A percentile compares a stretch with the other conserved stretches of the same genome.
Conservation (phyloP, 1,284 basidiomycete genomes). For the Puccinia hordei region DNA sequence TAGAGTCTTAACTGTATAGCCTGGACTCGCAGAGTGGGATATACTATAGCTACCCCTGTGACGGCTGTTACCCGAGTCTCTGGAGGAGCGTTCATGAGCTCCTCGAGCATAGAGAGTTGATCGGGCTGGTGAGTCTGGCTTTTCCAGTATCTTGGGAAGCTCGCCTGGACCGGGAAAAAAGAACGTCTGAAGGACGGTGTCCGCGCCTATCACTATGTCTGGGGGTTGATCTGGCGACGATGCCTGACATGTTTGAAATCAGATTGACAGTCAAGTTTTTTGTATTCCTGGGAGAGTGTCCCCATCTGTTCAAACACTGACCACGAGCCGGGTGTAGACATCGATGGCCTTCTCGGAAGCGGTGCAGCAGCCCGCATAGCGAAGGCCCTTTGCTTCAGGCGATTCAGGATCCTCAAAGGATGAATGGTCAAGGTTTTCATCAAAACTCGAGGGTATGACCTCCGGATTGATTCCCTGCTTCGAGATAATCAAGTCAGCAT, state of each 20-base stretch:
- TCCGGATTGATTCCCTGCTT: constrained; percentile 41
- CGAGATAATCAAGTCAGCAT: not conserved
- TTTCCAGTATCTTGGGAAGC: constrained; percentile 52
- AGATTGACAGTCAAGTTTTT: constrained; percentile 52
- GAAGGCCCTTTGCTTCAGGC: constrained; percentile 54
- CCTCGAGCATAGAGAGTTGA: constrained; percentile 37
- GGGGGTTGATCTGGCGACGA: constrained; percentile 54
- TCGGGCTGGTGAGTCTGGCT: constrained; percentile 53
- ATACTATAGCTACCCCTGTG: constrained; percentile 25
- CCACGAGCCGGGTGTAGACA: constrained; percentile 53
- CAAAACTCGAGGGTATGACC: constrained; percentile 19
- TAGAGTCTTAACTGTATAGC: constrained; percentile 29
- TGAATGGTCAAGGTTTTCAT: constrained; percentile 33
- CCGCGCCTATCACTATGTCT: constrained; percentile 54
- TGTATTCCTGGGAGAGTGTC: constrained; percentile 28
- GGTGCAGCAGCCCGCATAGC: constrained; percentile 52
- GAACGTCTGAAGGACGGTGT: constrained; percentile 56
- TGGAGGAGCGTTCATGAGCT: constrained; percentile 38
- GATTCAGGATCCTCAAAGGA: constrained; percentile 19
- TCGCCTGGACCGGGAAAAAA: constrained; percentile 54
- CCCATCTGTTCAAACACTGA: constrained; percentile 51
- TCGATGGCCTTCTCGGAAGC: constrained; percentile 53
- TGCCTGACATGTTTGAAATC: constrained; percentile 30
- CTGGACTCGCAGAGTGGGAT: constrained; percentile 30
- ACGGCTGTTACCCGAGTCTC: constrained; percentile 24